Base-by-base conservation (phyloP, 345 rosid species). In the Excoecaria cochinchinensis region DNA sequence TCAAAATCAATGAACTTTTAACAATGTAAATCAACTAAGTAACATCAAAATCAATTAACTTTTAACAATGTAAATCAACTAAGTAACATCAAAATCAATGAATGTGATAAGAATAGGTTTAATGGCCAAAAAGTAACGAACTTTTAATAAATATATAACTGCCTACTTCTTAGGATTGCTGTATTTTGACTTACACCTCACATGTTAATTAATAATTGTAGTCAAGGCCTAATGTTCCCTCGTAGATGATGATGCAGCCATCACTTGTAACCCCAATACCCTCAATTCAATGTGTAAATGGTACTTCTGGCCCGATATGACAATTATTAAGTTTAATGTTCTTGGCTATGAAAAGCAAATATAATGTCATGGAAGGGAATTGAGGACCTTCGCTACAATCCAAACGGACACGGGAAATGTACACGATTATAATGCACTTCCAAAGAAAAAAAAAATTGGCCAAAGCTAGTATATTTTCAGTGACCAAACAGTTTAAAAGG, bases 11-110 rank as follows among this genome's bases (percentile, higher is more conserved):
- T 10, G 72, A 74, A 14, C n/a, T n/a, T 42, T 10, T 50, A 80
- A 31, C 58, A 83, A 46, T 57, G 63, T 71, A 47, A 19, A 79
- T 36, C 55, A 70, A 48, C 56, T 71, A 47, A 58, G 17, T 14
- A 69, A 39, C 52, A 21, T 61, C 60, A n/a, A 55, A 39, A 5
- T 50, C 42, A 63, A 51, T 9, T n/a, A n/a, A n/a, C n/a, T n/a
- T n/a, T n/a, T 50, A 82, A 31, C 58, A 83, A 51, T 61, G 63
- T 71, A 47, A 19, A 79, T 36, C 56, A 70, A 50, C 56, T 69
- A 47, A 58, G 17, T 14, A 69, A 39, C 52, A 16, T 61, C 60
- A n/a, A 55, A 39, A 5, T 50, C 42, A 64, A 52, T 10, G 72
- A 74, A 14, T 42, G 13, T 6, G 38, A 52, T 38, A 62, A 62